phyloP scores from a whole-genome alignment of 148 eudicot species.

The Oxyria digyna region DNA sequence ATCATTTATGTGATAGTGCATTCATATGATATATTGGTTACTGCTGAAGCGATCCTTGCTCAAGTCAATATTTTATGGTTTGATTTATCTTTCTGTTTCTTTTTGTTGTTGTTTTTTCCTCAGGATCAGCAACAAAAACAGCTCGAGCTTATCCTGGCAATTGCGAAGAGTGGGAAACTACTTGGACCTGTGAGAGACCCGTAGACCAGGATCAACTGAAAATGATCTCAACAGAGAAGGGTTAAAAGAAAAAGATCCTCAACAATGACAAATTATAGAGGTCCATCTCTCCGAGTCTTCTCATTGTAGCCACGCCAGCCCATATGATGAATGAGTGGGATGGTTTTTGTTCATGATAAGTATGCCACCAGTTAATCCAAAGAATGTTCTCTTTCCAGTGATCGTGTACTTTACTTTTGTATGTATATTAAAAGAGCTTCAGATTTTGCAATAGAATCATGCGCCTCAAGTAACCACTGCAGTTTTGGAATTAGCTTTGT shows the following conservation, averaged over 20 bases:
- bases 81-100: not conserved
- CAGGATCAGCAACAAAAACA: conserved; percentile 72
- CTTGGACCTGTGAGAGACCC: conserved; percentile 30
- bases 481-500: not conserved
- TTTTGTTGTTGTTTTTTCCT: not conserved
- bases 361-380: not conserved
- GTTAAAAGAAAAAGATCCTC: conserved; percentile 21
- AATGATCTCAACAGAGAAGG: conserved; percentile 16
- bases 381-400: not conserved
- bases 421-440: not conserved
- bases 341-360: not conserved
- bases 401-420: not conserved
- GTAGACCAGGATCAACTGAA: conserved; percentile 7
- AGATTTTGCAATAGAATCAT: not conserved
- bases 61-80: not conserved
- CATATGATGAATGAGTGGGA: not conserved
- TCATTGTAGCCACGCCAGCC: not conserved
- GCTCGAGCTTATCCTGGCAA: conserved; percentile 74
- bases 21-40: not conserved
- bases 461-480: not conserved
- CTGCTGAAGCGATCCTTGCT: not conserved
- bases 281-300: not conserved
- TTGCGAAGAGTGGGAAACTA: conserved; percentile 54
- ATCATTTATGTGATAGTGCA: not conserved
- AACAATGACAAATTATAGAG: conserved; percentile 22